phyloP scores from a whole-genome alignment of 148 eudicot genomes.

The Chenopodium formosanum region DNA sequence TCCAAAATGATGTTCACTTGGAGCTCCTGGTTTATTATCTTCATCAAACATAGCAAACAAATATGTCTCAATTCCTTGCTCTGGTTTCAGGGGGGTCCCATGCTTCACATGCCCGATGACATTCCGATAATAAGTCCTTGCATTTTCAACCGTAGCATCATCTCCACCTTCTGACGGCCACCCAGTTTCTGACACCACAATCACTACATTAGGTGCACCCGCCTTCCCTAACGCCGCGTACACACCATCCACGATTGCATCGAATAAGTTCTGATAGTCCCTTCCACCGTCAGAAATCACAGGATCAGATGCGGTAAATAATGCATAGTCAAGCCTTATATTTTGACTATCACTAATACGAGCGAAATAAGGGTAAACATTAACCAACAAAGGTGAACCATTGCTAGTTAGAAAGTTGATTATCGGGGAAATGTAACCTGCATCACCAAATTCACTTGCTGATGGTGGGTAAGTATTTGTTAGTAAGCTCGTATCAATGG shows the following conservation, averaged over 20 bases:
- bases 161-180: constrained; percentile 4
- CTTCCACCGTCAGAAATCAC: constrained; percentile 17
- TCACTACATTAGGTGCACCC: neutral
- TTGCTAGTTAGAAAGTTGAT: constrained; percentile 20
- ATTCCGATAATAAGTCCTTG: neutral
- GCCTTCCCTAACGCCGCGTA: constrained; percentile 25
- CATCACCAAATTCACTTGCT: neutral
- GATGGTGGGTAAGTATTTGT: constrained; percentile 29
- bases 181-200: constrained; percentile 3
- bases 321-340: constrained; percentile 27
- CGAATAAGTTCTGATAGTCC: constrained; percentile 38
- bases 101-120: neutral
- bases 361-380: constrained; percentile 34
- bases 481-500: constrained; percentile 12
- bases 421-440: constrained; percentile 22
- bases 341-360: neutral
- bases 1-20: constrained; percentile 8
- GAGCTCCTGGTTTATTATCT: neutral
- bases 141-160: neutral
- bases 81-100: neutral
- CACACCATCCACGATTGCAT: constrained; percentile 30
- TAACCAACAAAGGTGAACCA: constrained; percentile 30
- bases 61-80: constrained; percentile 8
- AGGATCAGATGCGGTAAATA: constrained; percentile 29
- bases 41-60: constrained; percentile 21